A percentile compares a stretch with the other conserved stretches of the same genome.
These are phyloP conservation scores for Gloeophyllum trabeum DNA, from an alignment of 768 basidiomycete species.

Conservation along the genomic window DNA sequence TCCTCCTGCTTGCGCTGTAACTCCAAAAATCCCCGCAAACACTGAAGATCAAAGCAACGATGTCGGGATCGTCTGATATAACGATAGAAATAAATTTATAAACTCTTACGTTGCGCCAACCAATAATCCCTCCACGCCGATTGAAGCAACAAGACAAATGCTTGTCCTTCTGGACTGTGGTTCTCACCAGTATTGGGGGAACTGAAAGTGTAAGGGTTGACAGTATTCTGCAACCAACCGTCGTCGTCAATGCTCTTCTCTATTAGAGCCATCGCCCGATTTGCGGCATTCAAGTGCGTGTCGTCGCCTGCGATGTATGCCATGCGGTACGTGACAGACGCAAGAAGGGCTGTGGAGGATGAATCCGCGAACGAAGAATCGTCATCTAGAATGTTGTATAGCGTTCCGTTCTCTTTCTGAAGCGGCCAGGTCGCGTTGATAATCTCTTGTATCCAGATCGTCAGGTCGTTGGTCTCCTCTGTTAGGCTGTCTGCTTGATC, in stretches of 20 bases:
- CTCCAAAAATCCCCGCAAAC: too few relatives aligned
- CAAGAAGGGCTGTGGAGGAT: conserved; percentile 45
- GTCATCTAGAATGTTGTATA: conserved; percentile 43
- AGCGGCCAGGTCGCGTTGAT: conserved; percentile 26
- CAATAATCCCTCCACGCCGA: conserved; percentile 28
- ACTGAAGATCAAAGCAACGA: too few relatives aligned
- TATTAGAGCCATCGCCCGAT: conserved; percentile 26
- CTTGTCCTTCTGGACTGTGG: conserved; percentile 47
- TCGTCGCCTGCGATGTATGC: conserved; percentile 27
- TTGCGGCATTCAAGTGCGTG: conserved; percentile 27
- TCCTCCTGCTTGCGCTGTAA: too few relatives aligned
- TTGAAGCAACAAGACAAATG: conserved; percentile 44
- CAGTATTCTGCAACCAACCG: conserved; percentile 33
- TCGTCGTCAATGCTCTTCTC: conserved; percentile 24
- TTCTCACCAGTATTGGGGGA: conserved; percentile 21
- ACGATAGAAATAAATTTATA: too few relatives aligned
- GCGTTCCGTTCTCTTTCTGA: conserved; percentile 30
- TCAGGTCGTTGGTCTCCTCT: conserved; percentile 31
- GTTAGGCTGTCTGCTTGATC: conserved; percentile 23
- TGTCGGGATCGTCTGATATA: too few relatives aligned
- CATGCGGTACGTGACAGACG: conserved; percentile 43
- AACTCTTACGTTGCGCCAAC: too few relatives aligned
- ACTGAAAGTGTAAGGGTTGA: conserved; percentile 40
- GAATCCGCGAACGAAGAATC: conserved; percentile 40
- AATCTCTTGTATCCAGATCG: conserved; percentile 45